Percentiles rank a stretch among this genome's conserved stretches.
Evolutionary conservation across 2,329 filamentous ascomycete species (phyloP).

Genomic region (Incumbomyces delicatus): DNA sequence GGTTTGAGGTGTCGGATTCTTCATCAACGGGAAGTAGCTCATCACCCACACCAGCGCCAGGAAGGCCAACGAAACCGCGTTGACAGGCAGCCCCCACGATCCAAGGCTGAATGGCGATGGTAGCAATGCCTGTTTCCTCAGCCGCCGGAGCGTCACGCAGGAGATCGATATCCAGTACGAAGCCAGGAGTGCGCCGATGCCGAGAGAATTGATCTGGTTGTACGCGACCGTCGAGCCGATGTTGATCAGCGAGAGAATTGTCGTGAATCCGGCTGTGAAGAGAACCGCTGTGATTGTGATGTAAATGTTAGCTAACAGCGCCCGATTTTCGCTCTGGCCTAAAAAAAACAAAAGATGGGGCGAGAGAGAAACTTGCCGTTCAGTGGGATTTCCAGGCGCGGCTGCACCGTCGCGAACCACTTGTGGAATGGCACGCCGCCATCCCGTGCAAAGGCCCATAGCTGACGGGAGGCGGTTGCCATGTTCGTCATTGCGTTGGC

Average conservation of each 20-base stretch:
- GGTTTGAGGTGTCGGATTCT: conserved; percentile 7
- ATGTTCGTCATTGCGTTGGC: conserved; percentile 25
- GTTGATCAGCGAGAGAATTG: conserved; percentile 28
- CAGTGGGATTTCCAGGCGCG: conserved; percentile 9
- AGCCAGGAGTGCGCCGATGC: conserved; percentile 27
- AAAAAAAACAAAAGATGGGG: neutral
- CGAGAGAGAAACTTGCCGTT: conserved; percentile 8
- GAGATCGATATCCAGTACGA: conserved; percentile 31
- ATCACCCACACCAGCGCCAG: conserved; percentile 14
- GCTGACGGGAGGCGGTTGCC: conserved; percentile 29
- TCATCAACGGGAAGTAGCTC: conserved; percentile 21
- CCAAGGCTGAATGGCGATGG: conserved; percentile 29
- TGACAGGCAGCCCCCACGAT: conserved; percentile 29
- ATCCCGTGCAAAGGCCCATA: conserved; percentile 32
- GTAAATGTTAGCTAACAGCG: no score
- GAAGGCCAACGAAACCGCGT: conserved; percentile 24
- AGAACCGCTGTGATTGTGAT: no score
- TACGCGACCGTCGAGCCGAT: conserved; percentile 30
- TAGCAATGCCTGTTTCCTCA: conserved; percentile 26
- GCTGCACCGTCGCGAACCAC: conserved; percentile 8
- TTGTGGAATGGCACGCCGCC: conserved; percentile 27
- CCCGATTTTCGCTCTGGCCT: no score
- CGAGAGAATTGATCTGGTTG: conserved; percentile 32
- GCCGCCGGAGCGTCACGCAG: conserved; percentile 27
- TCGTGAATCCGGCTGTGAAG: conserved; percentile 38